Base-by-base conservation (phyloP, 2,329 filamentous ascomycete species). In the Ambrosiella cleistominuta region DNA sequence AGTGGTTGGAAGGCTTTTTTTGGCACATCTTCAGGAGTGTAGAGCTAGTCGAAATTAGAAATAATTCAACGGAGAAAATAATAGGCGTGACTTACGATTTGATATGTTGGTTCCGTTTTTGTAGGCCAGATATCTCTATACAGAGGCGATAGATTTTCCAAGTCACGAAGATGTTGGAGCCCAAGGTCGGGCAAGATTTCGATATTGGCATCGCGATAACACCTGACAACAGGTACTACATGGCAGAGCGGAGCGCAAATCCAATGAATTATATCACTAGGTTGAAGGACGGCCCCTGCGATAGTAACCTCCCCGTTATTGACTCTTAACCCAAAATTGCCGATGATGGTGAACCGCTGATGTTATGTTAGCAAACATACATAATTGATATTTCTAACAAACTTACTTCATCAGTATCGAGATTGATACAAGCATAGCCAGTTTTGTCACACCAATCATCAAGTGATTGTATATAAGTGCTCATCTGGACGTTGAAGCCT, bases 161-260 rank as follows among this genome's bases (percentile, higher is more conserved):
- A 67, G 0, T 73, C 70, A 13, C 74, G 71, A 9, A 88, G 62
- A 0, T 71, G 71, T 12, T 67, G 67, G 1, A 75, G 70, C 7
- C 70, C 72, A 0, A 76, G 74, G 55, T 79, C 75, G 3, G 82
- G 66, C 39, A 75, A 70, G 27, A 88, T 68, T 60, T 85, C 77
- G 0, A 86, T 66, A 1, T 66, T 68, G 0, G 74, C 73, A 8
- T 74, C 67, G 51, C 78, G 72, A 0, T 70, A 64, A 49, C 75
- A 80, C 52, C 79, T 71, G 39, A 91, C 73, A 0, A 84, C 78
- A 0, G 84, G 85, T 1, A 91, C 68, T 0, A 86, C 81, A 65
- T 88, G 80, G 42, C 82, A 86, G 47, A 78, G 76, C 1, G 85
- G 79, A 13, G 85, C 83, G 66, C 79, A 80, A 13, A 87, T 73